Conservation (phyloP, 257 asterid genomes). For the Lavandula angustifolia region DNA sequence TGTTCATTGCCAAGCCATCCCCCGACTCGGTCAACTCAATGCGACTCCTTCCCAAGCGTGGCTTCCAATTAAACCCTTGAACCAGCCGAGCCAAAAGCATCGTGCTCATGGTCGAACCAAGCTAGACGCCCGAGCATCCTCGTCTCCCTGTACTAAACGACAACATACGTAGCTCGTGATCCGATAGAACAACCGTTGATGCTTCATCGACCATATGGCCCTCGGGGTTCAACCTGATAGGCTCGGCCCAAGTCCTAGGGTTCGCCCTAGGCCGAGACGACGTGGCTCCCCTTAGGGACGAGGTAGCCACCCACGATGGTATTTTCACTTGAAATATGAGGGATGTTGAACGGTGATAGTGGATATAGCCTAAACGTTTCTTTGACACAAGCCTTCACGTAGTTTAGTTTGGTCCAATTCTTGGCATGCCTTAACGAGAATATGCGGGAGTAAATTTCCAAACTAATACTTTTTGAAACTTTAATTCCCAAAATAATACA, state of each 20-base stretch:
- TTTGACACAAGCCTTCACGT: slow-evolving; percentile 32
- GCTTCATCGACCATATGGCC: slow-evolving; percentile 20
- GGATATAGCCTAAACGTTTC: slow-evolving; percentile 44
- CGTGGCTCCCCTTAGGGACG: slow-evolving; percentile 41
- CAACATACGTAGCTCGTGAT: slow-evolving; percentile 23
- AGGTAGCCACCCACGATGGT: slow-evolving; percentile 33
- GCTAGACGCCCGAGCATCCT: slow-evolving; percentile 32
- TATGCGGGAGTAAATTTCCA: background rate
- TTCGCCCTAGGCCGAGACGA: slow-evolving; percentile 44
- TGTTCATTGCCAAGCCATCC: background rate
- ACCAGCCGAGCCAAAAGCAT: slow-evolving; percentile 34
- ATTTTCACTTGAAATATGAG: slow-evolving; percentile 34
- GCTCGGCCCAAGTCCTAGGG: slow-evolving; percentile 40
- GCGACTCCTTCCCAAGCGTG: background rate
- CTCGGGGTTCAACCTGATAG: slow-evolving; percentile 32
- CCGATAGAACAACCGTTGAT: slow-evolving; percentile 14
- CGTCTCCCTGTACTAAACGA: slow-evolving; percentile 43
- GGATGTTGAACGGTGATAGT: slow-evolving; percentile 27
- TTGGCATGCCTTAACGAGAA: slow-evolving; percentile 17
- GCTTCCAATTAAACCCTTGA: slow-evolving; percentile 27
- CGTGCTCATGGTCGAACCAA: slow-evolving; percentile 28
- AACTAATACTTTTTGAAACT: too few relatives aligned
- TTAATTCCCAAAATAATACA: too few relatives aligned
- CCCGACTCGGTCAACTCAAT: slow-evolving; percentile 16
- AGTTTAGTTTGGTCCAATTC: slow-evolving; percentile 37